phyloP scores from a whole-genome alignment of 2,329 filamentous ascomycete genomes.

The Verticillium dahliae region DNA sequence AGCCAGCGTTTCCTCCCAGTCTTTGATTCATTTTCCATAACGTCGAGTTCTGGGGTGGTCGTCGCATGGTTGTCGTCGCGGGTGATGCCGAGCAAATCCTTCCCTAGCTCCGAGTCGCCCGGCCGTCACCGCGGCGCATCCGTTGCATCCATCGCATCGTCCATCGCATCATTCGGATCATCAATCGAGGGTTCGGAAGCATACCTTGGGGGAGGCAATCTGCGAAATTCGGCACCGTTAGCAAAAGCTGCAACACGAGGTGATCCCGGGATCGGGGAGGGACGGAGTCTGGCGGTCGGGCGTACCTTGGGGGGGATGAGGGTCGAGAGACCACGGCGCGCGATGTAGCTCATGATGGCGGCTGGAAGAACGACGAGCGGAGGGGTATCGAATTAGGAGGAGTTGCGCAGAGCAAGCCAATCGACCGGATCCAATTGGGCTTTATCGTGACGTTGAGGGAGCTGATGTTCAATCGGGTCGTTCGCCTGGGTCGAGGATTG shows the following conservation, averaged over 20 bases:
- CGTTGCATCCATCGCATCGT: constrained; percentile 3
- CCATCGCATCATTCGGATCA: constrained; percentile 2
- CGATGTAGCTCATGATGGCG: constrained; percentile 84
- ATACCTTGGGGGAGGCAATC: constrained; percentile 80
- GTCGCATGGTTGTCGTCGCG: background rate
- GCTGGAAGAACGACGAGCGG: constrained; percentile 18
- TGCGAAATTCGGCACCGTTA: constrained; percentile 23
- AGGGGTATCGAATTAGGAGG: constrained; percentile 7
- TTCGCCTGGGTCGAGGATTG: constrained; percentile 8
- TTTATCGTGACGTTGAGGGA: constrained; percentile 3
- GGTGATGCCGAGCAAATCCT: constrained; percentile 5
- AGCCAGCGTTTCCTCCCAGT: background rate
- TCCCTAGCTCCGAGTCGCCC: background rate
- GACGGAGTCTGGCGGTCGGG: constrained; percentile 8
- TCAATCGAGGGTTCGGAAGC: constrained; percentile 22
- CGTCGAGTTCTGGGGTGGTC: background rate
- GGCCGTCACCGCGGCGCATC: background rate
- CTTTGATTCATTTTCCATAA: background rate
- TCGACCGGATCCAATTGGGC: constrained; percentile 11
- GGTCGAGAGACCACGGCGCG: constrained; percentile 89
- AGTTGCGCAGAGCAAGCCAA: constrained; percentile 8
- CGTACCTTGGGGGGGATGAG: constrained; percentile 97
- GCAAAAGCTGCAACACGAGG: background rate
- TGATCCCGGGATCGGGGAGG: constrained; percentile 7
- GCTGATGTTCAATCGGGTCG: constrained; percentile 7